Conservation (phyloP, 1,284 basidiomycete species). For the Porodaedalea pini region DNA sequence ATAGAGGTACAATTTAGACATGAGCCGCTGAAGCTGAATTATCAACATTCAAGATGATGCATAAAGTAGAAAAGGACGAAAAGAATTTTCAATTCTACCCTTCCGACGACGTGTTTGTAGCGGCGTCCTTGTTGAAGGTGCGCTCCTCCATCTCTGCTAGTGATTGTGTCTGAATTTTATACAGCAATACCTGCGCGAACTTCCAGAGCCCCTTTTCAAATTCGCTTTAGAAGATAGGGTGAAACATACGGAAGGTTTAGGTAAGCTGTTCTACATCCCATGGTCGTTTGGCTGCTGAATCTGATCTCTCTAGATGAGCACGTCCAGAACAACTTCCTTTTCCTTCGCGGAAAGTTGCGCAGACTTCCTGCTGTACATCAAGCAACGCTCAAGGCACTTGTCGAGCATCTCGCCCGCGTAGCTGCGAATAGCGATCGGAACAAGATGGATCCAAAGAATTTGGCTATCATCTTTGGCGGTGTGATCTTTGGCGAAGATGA, state of each 20-base stretch:
- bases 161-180: background rate
- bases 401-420: slow-evolving; percentile 85
- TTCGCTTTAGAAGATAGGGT: slow-evolving; percentile 81
- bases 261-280: slow-evolving; percentile 36
- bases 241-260: slow-evolving; percentile 75
- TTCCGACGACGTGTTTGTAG: slow-evolving; percentile 83
- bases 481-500: slow-evolving; percentile 91
- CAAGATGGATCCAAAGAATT: slow-evolving; percentile 93
- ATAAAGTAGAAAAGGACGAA: slow-evolving; percentile 90
- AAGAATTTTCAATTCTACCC: slow-evolving; percentile 75
- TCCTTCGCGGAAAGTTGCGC: slow-evolving; percentile 78
- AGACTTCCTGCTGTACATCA: slow-evolving; percentile 86
- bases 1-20: slow-evolving; percentile 6
- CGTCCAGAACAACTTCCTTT: slow-evolving; percentile 64
- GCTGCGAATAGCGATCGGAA: slow-evolving; percentile 69
- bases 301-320: slow-evolving; percentile 55
- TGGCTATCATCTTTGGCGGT: slow-evolving; percentile 81
- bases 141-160: slow-evolving; percentile 4
- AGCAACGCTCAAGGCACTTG: slow-evolving; percentile 80
- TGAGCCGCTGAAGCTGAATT: background rate
- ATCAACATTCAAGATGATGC: slow-evolving; percentile 57
- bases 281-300: slow-evolving; percentile 15
- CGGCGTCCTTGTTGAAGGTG: slow-evolving; percentile 91
- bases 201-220: slow-evolving; percentile 91
- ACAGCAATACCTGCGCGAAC: slow-evolving; percentile 83